Conservation (phyloP, 2,329 filamentous ascomycete genomes). For the Talaromyces sp. region DNA sequence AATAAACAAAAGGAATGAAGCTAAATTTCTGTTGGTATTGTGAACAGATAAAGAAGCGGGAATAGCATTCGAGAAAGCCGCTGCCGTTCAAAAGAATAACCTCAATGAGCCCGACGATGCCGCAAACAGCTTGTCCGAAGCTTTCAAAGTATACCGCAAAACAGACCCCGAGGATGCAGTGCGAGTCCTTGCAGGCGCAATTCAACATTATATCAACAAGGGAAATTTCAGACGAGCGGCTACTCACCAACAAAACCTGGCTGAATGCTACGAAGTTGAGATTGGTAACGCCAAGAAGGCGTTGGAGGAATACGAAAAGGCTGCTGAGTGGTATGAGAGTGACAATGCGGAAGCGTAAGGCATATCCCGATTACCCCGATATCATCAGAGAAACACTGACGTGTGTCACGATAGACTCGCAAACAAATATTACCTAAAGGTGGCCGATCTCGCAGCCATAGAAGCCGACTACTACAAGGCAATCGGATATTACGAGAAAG, state of each 20-base stretch:
- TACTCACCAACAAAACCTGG: constrained; percentile 83
- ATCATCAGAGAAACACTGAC: neutral
- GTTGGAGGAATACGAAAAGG: constrained; percentile 76
- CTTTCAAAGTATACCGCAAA: constrained; percentile 92
- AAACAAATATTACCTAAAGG: constrained; percentile 91
- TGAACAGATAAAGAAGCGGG: constrained; percentile 75
- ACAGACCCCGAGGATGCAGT: constrained; percentile 79
- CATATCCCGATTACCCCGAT: neutral
- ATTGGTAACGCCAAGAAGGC: constrained; percentile 74
- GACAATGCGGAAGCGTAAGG: constrained; percentile 76
- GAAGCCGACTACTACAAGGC: constrained; percentile 81
- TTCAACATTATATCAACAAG: constrained; percentile 80
- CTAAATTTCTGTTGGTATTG: neutral
- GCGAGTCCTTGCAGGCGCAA: constrained; percentile 72
- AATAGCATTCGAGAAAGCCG: constrained; percentile 79
- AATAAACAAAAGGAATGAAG: neutral
- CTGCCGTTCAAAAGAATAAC: constrained; percentile 72
- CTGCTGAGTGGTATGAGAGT: constrained; percentile 83
- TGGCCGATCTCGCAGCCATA: constrained; percentile 79
- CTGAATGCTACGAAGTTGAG: constrained; percentile 79
- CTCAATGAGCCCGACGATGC: constrained; percentile 91
- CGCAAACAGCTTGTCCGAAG: constrained; percentile 81
- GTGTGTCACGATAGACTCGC: constrained; percentile 58
- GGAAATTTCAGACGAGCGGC: constrained; percentile 90
- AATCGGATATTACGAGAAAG: constrained; percentile 77